Conservation (phyloP, 805 yeast species). For the Spathaspora passalidarum region DNA sequence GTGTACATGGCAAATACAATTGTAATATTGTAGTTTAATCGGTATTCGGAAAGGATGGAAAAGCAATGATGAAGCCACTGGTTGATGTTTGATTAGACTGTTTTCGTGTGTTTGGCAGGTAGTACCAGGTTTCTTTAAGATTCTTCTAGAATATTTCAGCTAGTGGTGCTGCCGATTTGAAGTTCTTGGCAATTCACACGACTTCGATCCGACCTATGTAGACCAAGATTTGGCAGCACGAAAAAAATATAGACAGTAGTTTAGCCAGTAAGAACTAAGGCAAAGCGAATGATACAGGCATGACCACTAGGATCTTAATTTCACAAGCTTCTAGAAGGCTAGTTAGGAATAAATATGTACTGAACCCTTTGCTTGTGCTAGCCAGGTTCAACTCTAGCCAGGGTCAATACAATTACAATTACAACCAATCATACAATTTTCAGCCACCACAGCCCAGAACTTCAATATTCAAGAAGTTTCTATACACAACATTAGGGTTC, state of each 20-base stretch:
- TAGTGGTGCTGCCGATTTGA: too few relatives aligned
- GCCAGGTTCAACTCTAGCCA: not conserved
- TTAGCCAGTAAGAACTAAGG: not conserved
- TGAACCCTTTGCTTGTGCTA: not conserved
- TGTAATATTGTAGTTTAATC: too few relatives aligned
- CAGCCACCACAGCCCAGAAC: conserved; percentile 10
- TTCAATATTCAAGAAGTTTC: conserved; percentile 12
- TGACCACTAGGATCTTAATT: not conserved
- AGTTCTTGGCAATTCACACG: not conserved
- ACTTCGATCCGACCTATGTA: not conserved
- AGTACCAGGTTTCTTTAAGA: too few relatives aligned
- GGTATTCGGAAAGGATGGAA: too few relatives aligned
- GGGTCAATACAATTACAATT: conserved; percentile 15
- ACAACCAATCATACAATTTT: conserved; percentile 3
- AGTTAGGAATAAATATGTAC: not conserved
- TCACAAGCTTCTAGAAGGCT: not conserved
- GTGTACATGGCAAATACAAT: too few relatives aligned
- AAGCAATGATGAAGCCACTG: too few relatives aligned
- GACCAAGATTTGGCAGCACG: too few relatives aligned
- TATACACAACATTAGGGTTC: conserved; percentile 11
- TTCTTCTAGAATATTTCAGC: too few relatives aligned
- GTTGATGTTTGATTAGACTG: too few relatives aligned
- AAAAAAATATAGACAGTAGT: not conserved
- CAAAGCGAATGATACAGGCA: not conserved
- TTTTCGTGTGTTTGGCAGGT: too few relatives aligned